Base-by-base conservation (phyloP, 1,284 basidiomycete species). In the Sanghuangporus weigelae region DNA sequence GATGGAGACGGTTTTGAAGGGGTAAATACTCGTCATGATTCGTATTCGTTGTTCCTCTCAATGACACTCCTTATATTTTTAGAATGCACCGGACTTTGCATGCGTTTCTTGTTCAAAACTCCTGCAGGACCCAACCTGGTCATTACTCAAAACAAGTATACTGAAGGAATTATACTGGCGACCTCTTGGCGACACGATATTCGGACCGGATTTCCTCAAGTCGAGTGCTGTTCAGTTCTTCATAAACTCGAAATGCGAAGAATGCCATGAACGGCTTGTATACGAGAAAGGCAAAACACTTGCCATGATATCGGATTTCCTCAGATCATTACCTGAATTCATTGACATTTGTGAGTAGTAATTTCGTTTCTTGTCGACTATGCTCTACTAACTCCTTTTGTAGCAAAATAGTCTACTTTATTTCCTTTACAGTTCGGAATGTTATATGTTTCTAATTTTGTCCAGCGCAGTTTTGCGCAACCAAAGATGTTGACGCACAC, bases 201-300 rank as follows among this genome's bases (percentile, higher is more conserved):
- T 65, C 48, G 63, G 51, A 11, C 50, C 63, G 16, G 63, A 65
- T 16, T 65, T 65, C 26, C 39, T 65, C 11, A 65, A 65, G 39
- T 65, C 63, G 14, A 61, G 50, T 44, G 59, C 63, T n/a, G 54
- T 65, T 21, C 63, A 65, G 38, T 65, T 58, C 26, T 65, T 65
- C 49, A 65, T 65, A 35, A 65, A 65, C 39, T 57, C 51, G 23
- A 65, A 65, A 46, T 65, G 63, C 46, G 63, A 65, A 53, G 63
- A 65, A 40, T 65, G 63, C 35, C 59, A 65, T 39, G 63, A 65
- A 40, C 61, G 63, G 38, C 54, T 65, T 19, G 61, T 65, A 11
- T 65, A 65, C 54, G 63, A 65, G 55, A 65, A 65, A 46, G 63
- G 63, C 11, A 65, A 65, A 46, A 65, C 63, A 7, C 59, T 65